phyloP scores from a whole-genome alignment of 108 stramenopile species.

The Fistulifera pelliculosa region DNA sequence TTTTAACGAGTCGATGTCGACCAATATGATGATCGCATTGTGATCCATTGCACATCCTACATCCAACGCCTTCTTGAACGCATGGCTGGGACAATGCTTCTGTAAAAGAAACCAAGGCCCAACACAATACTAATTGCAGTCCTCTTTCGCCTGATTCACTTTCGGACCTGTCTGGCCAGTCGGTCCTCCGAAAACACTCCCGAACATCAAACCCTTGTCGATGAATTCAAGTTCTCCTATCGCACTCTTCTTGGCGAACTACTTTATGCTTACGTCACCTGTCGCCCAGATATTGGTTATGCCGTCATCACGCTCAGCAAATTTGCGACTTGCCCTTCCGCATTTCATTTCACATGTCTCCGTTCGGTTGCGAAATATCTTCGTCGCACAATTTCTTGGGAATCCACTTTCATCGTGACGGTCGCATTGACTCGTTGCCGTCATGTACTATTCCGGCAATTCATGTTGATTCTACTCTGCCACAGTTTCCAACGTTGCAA shows the following conservation, averaged over 20 bases:
- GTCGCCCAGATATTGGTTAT: no score
- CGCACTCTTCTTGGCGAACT: slow-evolving; percentile 24
- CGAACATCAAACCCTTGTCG: slow-evolving; percentile 1
- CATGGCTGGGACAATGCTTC: slow-evolving; percentile 21
- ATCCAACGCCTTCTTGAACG: slow-evolving; percentile 15
- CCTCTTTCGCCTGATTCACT: no score
- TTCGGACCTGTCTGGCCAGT: neutral
- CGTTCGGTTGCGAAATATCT: slow-evolving; percentile 15
- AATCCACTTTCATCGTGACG: slow-evolving; percentile 6
- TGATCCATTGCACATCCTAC: slow-evolving; percentile 20
- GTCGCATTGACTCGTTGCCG: no score
- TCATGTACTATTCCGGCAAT: no score
- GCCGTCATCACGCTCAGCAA: no score
- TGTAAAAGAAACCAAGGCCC: neutral
- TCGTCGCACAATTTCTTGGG: slow-evolving; percentile 1
- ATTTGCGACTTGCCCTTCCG: slow-evolving; percentile 13
- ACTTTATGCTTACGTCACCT: no score
- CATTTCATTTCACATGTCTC: slow-evolving; percentile 6
- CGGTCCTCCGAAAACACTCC: neutral
- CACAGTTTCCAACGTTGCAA: neutral
- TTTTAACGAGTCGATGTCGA: slow-evolving; percentile 24
- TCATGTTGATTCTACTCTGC: neutral
- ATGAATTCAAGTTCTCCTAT: slow-evolving; percentile 9
- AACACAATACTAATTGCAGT: neutral
- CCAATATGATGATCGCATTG: slow-evolving; percentile 22